phyloP scores from a whole-genome alignment of 345 rosid species.

The Murraya paniculata region DNA sequence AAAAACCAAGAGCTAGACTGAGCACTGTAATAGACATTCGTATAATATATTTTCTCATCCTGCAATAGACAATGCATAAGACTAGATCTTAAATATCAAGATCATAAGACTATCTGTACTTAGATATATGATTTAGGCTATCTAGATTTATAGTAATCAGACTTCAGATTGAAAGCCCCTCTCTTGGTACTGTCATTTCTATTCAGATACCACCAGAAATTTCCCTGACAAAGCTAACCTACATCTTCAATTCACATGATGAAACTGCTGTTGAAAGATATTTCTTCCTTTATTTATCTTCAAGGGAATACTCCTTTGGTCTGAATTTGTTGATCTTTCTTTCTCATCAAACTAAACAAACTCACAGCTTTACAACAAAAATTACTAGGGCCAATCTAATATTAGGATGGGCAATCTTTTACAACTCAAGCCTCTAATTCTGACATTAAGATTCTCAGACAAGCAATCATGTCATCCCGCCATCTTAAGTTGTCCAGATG shows the following conservation, averaged over 20 bases:
- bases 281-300: background rate
- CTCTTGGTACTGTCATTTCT: background rate
- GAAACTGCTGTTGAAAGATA: background rate
- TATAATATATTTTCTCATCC: background rate
- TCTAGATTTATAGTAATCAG: background rate
- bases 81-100: background rate
- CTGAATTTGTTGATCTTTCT: background rate
- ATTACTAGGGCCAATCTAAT: background rate
- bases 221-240: background rate
- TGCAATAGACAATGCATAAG: background rate
- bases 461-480: background rate
- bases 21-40: background rate
- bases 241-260: background rate
- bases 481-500: background rate
- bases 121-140: background rate
- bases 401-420: background rate
- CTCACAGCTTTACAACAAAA: background rate
- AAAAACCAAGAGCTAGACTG: conserved; percentile 1
- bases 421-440: background rate
- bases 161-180: background rate
- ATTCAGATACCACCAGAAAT: background rate
- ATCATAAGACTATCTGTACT: background rate
- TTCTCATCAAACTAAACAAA: background rate
- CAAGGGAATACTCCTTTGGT: background rate
- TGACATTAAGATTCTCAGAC: background rate